phyloP scores from a whole-genome alignment of 2,329 filamentous ascomycete species.

The Calonectria honghensis region DNA sequence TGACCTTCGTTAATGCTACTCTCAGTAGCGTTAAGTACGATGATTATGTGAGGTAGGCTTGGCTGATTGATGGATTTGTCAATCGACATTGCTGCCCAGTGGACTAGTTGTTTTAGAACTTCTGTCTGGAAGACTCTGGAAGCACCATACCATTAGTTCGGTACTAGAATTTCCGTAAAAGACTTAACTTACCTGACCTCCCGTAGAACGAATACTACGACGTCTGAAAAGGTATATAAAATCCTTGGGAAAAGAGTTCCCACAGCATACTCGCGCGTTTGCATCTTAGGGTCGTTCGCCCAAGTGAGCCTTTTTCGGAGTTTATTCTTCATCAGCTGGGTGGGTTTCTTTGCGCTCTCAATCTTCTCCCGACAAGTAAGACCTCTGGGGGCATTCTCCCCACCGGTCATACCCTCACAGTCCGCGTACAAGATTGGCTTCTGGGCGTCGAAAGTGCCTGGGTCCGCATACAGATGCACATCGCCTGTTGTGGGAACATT shows the following conservation, averaged over 20 bases:
- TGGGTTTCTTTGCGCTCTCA: conserved; percentile 21
- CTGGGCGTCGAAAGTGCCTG: conserved; percentile 12
- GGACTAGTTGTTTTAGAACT: conserved; percentile 25
- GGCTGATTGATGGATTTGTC: conserved; percentile 38
- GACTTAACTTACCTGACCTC: conserved; percentile 12
- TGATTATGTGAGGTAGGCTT: conserved; percentile 31
- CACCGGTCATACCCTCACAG: conserved; percentile 28
- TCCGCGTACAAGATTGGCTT: conserved; percentile 24
- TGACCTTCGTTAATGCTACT: conserved; percentile 26
- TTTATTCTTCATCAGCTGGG: conserved; percentile 15
- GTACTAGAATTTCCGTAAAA: background rate
- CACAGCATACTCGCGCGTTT: conserved; percentile 37
- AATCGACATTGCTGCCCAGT: conserved; percentile 36
- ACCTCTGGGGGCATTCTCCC: conserved; percentile 14
- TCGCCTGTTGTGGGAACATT: conserved; percentile 29
- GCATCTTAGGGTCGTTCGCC: conserved; percentile 21
- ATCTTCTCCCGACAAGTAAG: conserved; percentile 22
- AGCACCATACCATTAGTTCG: background rate
- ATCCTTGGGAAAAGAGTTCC: conserved; percentile 38
- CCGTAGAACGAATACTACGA: conserved; percentile 38
- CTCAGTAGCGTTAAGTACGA: conserved; percentile 32
- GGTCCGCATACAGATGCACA: conserved; percentile 30
- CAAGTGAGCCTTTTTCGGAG: conserved; percentile 23
- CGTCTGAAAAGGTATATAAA: conserved; percentile 41
- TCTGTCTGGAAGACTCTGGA: conserved; percentile 23